Base-by-base conservation (phyloP, 2,329 filamentous ascomycete genomes). In the Aspergillus aculeatinus region DNA sequence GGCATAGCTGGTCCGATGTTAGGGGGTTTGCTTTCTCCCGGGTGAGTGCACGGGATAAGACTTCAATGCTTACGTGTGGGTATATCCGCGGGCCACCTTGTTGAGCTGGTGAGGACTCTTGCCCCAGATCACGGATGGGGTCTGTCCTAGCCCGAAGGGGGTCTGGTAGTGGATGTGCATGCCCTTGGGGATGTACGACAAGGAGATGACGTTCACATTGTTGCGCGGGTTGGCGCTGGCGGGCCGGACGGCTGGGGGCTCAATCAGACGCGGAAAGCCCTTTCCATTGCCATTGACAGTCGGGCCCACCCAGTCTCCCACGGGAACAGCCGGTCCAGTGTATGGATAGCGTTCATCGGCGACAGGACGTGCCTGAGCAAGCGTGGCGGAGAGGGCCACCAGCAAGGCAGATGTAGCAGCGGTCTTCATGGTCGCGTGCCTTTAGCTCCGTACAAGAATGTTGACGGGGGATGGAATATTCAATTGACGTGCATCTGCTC, bases 141-240 rank as follows among this genome's bases (percentile, higher is more conserved):
- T 63, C n/a, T 65, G 68, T 14, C 77, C 79, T n/a, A 84, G 69
- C 6, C 82, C 81, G 63, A 83, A 84, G 0, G 82, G 80, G 0
- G 82, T 83, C 70, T 83, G 82, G 67, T 77, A 84, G 69, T 83
- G 81, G 58, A 83, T 76, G 66, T 81, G 82, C 67, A 83, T 79
- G 35, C 81, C 82, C 53, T 74, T 68, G 1, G 80, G 80, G 2
- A 82, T 61, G 60, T 82, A 83, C 1, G 81, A 74, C 59, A 82
- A 63, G 4, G 77, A 77, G 58, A 83, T 81, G 42, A 83, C 81
- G 62, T 84, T 83, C 68, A 84, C 68, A 56, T 83, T 84, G 73
- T 83, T 84, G 47, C 72, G 79, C 6, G 81, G 78, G 51, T 80
- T 77, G 10, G 63, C 61, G 6, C 67, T 71, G 27, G 70, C 71